A percentile compares a stretch with the other conserved stretches of the same genome.
Evolutionary conservation across 805 yeast species (phyloP).

Genomic region (Wickerhamiella parazyma): DNA sequence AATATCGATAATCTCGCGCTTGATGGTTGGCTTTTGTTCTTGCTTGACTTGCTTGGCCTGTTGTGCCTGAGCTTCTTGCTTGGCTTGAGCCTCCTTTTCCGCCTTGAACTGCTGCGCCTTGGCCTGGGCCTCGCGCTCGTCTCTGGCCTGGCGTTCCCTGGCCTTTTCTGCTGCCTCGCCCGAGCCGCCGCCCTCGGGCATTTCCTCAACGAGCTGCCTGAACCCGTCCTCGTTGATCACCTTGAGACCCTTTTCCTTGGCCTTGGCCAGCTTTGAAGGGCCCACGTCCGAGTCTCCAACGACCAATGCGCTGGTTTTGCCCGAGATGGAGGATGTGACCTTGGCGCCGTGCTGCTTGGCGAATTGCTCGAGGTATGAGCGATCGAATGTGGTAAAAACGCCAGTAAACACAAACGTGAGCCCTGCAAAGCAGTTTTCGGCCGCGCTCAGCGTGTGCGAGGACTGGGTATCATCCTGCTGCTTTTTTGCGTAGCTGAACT

Average conservation of each 20-base stretch:
- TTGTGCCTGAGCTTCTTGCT: too few relatives aligned
- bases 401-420: conserved; percentile 92
- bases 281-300: conserved; percentile 87
- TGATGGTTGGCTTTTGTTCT: not conserved
- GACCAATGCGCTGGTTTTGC: conserved; percentile 83
- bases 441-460: conserved; percentile 1
- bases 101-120: conserved; percentile 8
- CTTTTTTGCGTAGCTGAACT: conserved; percentile 34
- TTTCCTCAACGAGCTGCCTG: conserved; percentile 48
- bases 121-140: conserved; percentile 37
- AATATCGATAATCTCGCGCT: not conserved
- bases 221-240: conserved; percentile 84
- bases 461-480: not conserved
- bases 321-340: conserved; percentile 67
- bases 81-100: not conserved
- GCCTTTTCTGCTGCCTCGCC: conserved; percentile 70
- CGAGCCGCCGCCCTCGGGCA: conserved; percentile 89
- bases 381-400: conserved; percentile 59
- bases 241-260: conserved; percentile 57
- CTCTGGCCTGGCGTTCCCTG: conserved; percentile 50
- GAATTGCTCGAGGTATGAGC: conserved; percentile 58
- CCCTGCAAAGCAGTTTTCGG: conserved; percentile 73
- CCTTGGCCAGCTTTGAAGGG: conserved; percentile 78
- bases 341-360: conserved; percentile 86
- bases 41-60: too few relatives aligned